These are phyloP conservation scores for Gastrodia elata DNA, from an alignment of 106 monocot genomes.

Conservation along the genomic window DNA sequence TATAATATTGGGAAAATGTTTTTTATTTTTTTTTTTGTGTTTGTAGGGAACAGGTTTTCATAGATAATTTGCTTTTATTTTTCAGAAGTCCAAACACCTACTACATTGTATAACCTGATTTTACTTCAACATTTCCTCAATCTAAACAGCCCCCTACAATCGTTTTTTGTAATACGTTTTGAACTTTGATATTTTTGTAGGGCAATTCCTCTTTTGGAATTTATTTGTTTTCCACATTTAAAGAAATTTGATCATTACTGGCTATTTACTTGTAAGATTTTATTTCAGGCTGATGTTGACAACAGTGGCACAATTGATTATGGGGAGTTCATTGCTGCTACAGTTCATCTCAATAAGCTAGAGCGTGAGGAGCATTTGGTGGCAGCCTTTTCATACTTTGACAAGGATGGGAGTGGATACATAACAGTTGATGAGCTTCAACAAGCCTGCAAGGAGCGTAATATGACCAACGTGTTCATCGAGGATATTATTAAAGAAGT, in stretches of 20 bases:
- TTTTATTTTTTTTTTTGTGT: too few relatives aligned
- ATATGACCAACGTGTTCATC: constrained; percentile 35
- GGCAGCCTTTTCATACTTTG: constrained; percentile 74
- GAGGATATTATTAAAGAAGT: constrained; percentile 61
- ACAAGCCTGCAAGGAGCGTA: constrained; percentile 50
- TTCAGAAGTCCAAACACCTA: too few relatives aligned
- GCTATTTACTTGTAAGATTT: constrained; percentile 5
- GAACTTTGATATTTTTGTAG: too few relatives aligned
- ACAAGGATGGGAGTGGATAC: constrained; percentile 66
- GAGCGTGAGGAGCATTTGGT: constrained; percentile 64
- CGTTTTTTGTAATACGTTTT: too few relatives aligned
- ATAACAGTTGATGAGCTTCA: constrained; percentile 59
- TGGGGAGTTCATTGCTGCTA: constrained; percentile 73
- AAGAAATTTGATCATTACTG: not conserved
- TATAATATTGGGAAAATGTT: too few relatives aligned
- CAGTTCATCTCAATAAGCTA: constrained; percentile 66
- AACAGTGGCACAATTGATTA: constrained; percentile 60
- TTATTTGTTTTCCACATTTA: not conserved
- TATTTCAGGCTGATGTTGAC: constrained; percentile 51
- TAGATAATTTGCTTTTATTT: too few relatives aligned
- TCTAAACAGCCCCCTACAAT: too few relatives aligned
- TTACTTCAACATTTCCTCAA: not conserved
- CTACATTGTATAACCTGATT: too few relatives aligned
- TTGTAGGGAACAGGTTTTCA: too few relatives aligned
- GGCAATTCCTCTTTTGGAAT: not conserved